Evolutionary conservation across 139 green algal genomes (phyloP).

Genomic region (Chloropicon primus): DNA sequence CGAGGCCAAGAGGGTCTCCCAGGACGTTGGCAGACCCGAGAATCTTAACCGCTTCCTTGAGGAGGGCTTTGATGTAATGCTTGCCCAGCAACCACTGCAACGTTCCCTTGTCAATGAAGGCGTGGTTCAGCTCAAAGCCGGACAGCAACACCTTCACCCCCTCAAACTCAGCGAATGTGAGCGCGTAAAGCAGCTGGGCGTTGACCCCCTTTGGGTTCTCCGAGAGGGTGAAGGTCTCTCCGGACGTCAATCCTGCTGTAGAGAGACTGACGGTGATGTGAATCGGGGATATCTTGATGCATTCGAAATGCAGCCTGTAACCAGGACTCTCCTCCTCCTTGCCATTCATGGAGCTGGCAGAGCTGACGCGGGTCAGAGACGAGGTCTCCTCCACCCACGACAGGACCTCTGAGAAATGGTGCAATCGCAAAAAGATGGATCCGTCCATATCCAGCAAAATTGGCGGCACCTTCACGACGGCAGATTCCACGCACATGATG

Average conservation of each 20-base stretch:
- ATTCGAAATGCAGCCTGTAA: background rate
- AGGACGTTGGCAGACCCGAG: conserved; percentile 25
- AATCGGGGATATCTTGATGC: background rate
- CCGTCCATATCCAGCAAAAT: conserved; percentile 42
- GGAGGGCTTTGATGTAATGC: conserved; percentile 10
- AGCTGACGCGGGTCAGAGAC: background rate
- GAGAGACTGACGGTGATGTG: background rate
- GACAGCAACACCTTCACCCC: background rate
- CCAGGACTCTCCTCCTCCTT: background rate
- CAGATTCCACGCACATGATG: conserved; percentile 56
- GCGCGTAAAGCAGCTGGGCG: background rate
- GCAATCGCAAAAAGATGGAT: conserved; percentile 8
- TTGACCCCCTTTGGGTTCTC: conserved; percentile 5
- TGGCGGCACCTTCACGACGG: conserved; percentile 30
- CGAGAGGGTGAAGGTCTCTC: background rate
- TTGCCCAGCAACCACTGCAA: background rate
- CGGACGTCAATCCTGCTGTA: background rate
- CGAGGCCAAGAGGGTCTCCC: conserved; percentile 22
- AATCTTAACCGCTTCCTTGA: conserved; percentile 2
- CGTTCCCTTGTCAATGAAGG: background rate
- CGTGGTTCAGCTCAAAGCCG: background rate
- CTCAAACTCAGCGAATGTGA: conserved; percentile 15
- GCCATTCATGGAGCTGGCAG: background rate
- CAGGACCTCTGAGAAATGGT: background rate
- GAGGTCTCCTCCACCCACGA: background rate